Evolutionary conservation across 2,329 filamentous ascomycete species (phyloP).

Genomic region (Fusarium sp.): DNA sequence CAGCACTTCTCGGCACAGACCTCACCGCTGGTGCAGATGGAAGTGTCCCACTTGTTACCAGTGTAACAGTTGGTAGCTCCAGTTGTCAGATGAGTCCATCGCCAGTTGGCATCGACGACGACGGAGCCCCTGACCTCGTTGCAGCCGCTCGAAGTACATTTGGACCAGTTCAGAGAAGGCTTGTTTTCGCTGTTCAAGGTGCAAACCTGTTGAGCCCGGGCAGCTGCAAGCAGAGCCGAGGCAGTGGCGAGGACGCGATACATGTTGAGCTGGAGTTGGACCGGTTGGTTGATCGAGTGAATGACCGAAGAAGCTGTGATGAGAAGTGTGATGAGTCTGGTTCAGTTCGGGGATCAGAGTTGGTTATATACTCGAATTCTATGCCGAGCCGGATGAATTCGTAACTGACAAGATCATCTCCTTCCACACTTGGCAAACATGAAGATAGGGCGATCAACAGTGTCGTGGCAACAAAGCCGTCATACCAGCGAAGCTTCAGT

Average conservation of each 20-base stretch:
- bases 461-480: constrained; percentile 14
- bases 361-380: constrained; percentile 29
- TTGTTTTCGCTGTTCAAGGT: constrained; percentile 59
- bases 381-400: neutral
- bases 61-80: constrained; percentile 65
- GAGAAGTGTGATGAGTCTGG: constrained; percentile 22
- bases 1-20: constrained; percentile 61
- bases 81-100: constrained; percentile 62
- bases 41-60: constrained; percentile 59
- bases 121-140: constrained; percentile 59
- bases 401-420: constrained; percentile 3
- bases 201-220: constrained; percentile 61
- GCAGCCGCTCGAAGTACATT: constrained; percentile 63
- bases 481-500: constrained; percentile 15
- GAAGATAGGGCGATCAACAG: constrained; percentile 7
- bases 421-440: neutral
- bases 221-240: constrained; percentile 43
- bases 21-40: constrained; percentile 52
- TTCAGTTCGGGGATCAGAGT: constrained; percentile 12
- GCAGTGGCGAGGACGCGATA: constrained; percentile 44
- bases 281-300: constrained; percentile 11
- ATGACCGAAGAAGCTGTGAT: constrained; percentile 22
- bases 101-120: constrained; percentile 69
- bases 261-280: constrained; percentile 39
- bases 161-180: constrained; percentile 62